Base-by-base conservation (phyloP, 768 basidiomycete species). In the Phanerochaete carnosa region DNA sequence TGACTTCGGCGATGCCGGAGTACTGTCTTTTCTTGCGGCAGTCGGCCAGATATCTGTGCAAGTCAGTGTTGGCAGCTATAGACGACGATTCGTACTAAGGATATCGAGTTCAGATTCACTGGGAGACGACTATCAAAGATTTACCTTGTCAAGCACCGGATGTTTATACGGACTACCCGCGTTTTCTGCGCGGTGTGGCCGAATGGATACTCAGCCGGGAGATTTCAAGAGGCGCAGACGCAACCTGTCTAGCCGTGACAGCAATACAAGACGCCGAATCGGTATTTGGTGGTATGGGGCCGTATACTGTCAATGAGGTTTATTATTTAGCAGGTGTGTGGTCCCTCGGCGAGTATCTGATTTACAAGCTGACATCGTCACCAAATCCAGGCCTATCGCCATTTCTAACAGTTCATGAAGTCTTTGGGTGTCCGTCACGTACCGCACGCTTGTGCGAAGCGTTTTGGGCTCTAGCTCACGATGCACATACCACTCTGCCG, bases 261-360 rank as follows among this genome's bases (percentile, higher is more conserved):
- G 54, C 54, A 19, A 50, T 61, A 3, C 45, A 43, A 25, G 26
- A 39, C 19, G 55, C 47, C 1, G 43, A 46, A 2, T 33, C 35
- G 2, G 23, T 35, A 8, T 55, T 61, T 39, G 60, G 55, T 23
- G 60, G 60, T 22, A 55, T 61, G 33, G 60, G 60, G 6, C 28
- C 33, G n/a, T 61, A 57, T 26, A 61, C 47, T 16, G 39, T 35
- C 25, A 49, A 33, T 15, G 60, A 61, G 28, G 28, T 61, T 1
- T 61, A 56, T 28, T 57, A 37, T 47, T n/a, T 56, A 3, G 60
- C 60, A n/a, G 60, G 60, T 61, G 22, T 19, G 39, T 26, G n/a
- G n/a, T 43, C 15, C 30, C 11, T 37, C 26, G 28, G 11, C 23
- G 23, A 19, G 5, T 2, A 43, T 43, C 23, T 26, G 5, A 19